Percentiles rank a stretch among this genome's conserved stretches.
These are phyloP conservation scores for Hypholoma sublateritium DNA, from an alignment of 768 basidiomycete genomes.

Conservation along the genomic window DNA sequence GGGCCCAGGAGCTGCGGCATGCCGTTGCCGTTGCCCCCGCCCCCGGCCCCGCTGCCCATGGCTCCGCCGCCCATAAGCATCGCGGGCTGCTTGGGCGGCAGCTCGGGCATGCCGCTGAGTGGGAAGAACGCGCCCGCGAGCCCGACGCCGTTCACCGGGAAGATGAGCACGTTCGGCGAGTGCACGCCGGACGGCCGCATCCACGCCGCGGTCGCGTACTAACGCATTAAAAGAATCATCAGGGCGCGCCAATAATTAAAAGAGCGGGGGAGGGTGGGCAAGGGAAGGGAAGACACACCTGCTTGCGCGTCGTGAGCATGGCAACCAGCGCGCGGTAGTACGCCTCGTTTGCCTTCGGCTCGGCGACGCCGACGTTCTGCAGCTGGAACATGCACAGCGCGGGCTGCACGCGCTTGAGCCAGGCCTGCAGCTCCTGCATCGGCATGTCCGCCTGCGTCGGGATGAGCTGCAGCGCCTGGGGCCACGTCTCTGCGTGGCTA, in stretches of 20 bases:
- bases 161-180: constrained; percentile 49
- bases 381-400: constrained; percentile 39
- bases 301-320: constrained; percentile 39
- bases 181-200: constrained; percentile 37
- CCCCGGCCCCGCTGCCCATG: constrained; percentile 5
- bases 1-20: too few relatives aligned
- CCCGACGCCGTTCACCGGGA: constrained; percentile 30
- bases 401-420: constrained; percentile 45
- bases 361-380: constrained; percentile 27
- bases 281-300: constrained; percentile 47
- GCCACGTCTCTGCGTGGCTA: constrained; percentile 59
- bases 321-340: constrained; percentile 41
- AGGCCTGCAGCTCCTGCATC: constrained; percentile 37
- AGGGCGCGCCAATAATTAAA: too few relatives aligned
- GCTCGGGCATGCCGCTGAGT: constrained; percentile 49
- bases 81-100: constrained; percentile 12
- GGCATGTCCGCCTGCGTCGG: constrained; percentile 44
- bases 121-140: constrained; percentile 54
- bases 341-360: constrained; percentile 40
- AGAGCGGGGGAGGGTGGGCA: too few relatives aligned
- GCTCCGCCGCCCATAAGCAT: too few relatives aligned
- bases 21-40: neutral
- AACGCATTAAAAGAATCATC: too few relatives aligned
- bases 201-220: constrained; percentile 60
- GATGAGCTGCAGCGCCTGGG: constrained; percentile 38